Evolutionary conservation across 495 filamentous ascomycete species (phyloP).

Genomic region (Aspergillus taichungensis): DNA sequence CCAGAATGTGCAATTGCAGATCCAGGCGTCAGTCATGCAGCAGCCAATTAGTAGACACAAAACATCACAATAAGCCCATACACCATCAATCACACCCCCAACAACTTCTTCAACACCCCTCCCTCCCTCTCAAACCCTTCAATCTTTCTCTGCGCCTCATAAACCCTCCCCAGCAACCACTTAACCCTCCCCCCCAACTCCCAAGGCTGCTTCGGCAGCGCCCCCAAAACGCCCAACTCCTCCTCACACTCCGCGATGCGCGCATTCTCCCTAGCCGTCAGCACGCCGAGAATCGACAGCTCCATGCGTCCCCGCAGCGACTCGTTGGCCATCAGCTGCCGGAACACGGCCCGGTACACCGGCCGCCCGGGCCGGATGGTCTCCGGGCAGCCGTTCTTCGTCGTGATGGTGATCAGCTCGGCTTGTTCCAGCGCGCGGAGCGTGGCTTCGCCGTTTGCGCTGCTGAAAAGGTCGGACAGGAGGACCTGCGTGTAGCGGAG

Average conservation of each 20-base stretch:
- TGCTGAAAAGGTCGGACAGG: constrained; percentile 64
- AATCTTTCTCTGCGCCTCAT: constrained; percentile 65
- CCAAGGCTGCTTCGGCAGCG: constrained; percentile 51
- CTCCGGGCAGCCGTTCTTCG: constrained; percentile 63
- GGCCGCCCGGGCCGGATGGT: constrained; percentile 74
- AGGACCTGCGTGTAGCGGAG: constrained; percentile 79
- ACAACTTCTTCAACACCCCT: constrained; percentile 55
- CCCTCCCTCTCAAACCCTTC: constrained; percentile 66
- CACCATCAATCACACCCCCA: constrained; percentile 2
- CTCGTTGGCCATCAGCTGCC: constrained; percentile 55
- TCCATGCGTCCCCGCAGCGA: constrained; percentile 71
- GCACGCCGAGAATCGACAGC: constrained; percentile 53
- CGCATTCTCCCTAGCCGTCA: constrained; percentile 63
- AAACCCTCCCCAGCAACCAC: constrained; percentile 67
- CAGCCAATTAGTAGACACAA: too few relatives aligned
- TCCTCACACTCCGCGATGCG: constrained; percentile 69
- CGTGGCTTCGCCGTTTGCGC: constrained; percentile 53
- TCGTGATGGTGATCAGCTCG: constrained; percentile 77
- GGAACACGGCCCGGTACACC: constrained; percentile 79
- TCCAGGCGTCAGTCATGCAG: too few relatives aligned
- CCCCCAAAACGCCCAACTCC: constrained; percentile 61
- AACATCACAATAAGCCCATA: too few relatives aligned
- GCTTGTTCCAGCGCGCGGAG: constrained; percentile 76
- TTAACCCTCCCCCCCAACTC: constrained; percentile 52
- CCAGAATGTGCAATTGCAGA: too few relatives aligned